Percentiles rank a stretch among this genome's conserved stretches.
Conservation (phyloP, 352 stramenopile genomes). For the Phytophthora constricta region DNA sequence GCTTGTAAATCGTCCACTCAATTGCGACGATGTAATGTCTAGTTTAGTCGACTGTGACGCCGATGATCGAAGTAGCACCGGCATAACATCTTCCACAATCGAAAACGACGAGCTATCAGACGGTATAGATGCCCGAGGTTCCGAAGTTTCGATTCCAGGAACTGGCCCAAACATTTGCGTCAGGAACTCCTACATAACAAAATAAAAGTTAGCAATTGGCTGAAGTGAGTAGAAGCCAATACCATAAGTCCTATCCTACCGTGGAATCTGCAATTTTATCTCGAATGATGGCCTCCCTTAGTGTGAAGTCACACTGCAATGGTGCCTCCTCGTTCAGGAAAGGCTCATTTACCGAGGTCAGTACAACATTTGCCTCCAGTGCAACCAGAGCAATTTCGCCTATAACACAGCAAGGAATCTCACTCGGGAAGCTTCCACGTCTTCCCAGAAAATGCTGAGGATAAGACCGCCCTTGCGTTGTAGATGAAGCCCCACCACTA, state of each 20-base stretch:
- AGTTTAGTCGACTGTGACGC: constrained; percentile 28
- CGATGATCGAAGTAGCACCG: constrained; percentile 23
- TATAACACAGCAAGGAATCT: constrained; percentile 47
- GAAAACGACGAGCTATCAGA: constrained; percentile 41
- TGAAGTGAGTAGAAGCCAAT: neutral
- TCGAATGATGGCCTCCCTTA: constrained; percentile 45
- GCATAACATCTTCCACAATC: constrained; percentile 25
- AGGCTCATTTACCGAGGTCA: constrained; percentile 18
- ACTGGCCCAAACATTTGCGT: constrained; percentile 48
- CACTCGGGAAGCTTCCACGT: constrained; percentile 35
- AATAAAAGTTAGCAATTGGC: constrained; percentile 18
- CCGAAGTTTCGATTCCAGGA: constrained; percentile 36
- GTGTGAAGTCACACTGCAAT: constrained; percentile 51
- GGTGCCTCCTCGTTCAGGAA: constrained; percentile 9
- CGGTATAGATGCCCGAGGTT: constrained; percentile 31
- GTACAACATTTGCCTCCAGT: constrained; percentile 27
- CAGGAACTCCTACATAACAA: constrained; percentile 39
- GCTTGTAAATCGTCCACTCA: constrained; percentile 35
- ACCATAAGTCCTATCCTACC: constrained; percentile 31
- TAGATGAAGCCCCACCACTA: constrained; percentile 32
- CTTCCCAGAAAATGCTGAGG: constrained; percentile 42
- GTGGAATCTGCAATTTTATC: constrained; percentile 58
- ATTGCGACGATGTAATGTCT: constrained; percentile 31
- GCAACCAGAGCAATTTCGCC: constrained; percentile 40
- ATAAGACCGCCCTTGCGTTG: constrained; percentile 29